Conservation (phyloP, 1,284 basidiomycete genomes). For the Chalciporus sp. region DNA sequence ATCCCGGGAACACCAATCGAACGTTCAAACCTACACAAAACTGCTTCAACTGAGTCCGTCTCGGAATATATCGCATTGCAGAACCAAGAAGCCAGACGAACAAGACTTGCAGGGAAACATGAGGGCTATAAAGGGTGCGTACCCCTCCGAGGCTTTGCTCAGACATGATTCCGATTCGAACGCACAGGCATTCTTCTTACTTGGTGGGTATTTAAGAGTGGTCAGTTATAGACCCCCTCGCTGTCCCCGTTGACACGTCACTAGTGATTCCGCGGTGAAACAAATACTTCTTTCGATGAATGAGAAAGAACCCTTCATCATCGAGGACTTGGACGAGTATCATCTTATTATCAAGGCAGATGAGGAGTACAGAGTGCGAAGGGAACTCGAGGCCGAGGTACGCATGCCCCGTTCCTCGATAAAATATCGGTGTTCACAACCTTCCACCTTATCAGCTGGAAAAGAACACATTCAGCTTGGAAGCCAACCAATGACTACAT, state of each 20-base stretch:
- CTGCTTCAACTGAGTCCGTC: not conserved
- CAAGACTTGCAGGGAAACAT: slow-evolving; percentile 31
- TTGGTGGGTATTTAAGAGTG: slow-evolving; percentile 51
- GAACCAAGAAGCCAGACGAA: not conserved
- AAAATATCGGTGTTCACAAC: not conserved
- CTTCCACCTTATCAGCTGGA: slow-evolving; percentile 27
- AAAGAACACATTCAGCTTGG: slow-evolving; percentile 47
- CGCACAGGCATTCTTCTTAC: slow-evolving; percentile 67
- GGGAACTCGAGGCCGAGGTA: slow-evolving; percentile 78
- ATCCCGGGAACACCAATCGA: slow-evolving; percentile 6
- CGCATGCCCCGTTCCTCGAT: not conserved
- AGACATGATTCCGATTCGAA: slow-evolving; percentile 1
- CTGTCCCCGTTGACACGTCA: not conserved
- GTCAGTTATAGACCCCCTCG: not conserved
- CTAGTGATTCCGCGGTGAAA: slow-evolving; percentile 87
- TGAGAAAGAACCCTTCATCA: slow-evolving; percentile 77
- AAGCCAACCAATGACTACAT: slow-evolving; percentile 24
- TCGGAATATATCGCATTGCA: not conserved
- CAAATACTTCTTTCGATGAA: slow-evolving; percentile 86
- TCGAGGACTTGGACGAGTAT: slow-evolving; percentile 85
- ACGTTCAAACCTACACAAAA: not conserved
- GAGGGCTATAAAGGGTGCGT: slow-evolving; percentile 68
- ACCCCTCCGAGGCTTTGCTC: slow-evolving; percentile 1
- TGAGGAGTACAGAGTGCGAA: slow-evolving; percentile 71
- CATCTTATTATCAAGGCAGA: slow-evolving; percentile 85